Base-by-base conservation (phyloP, 768 basidiomycete genomes). In the Tylopilus sp. region DNA sequence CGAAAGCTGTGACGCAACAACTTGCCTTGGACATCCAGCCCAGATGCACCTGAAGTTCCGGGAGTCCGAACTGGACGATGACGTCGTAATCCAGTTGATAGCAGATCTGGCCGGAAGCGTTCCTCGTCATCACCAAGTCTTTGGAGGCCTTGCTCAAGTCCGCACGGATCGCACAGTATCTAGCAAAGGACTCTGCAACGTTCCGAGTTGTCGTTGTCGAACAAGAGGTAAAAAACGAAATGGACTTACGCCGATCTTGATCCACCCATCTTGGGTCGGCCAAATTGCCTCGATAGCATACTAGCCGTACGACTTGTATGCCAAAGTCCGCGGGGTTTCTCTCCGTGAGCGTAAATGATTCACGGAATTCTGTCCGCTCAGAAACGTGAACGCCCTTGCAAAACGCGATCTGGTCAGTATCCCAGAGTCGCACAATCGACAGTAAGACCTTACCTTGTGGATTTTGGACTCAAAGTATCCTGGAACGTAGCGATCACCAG, bases 71-170 rank as follows among this genome's bases (percentile, higher is more conserved):
- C 1, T 26, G 38, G 21, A 55, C 12, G 26, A 51, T 49, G 13
- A 59, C 40, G 20, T 58, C 30, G 23, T 59, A 59, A 28, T 57
- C 40, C 4, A 57, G 31, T 35, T 49, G 21, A 28, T 59, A 59
- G 49, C 44, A 55, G 2, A 26, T n/a, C 21, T 28, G 33, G 8
- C 50, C 57, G 1, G 21, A 40, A 13, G 22, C 2, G 1, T 23
- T 23, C 35, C 17, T 48, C 22, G 30, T 31, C 31, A 5, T 3
- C n/a, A 42, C 22, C 20, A 55, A 18, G 31, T 52, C 50, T 4
- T 42, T 38, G 1, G 13, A 4, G 15, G 33, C 33, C 15, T 35
- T 35, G 33, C 33, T 35, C 13, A 35, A 6, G 15, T 35, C 33
- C 36, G 2, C 52, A 2, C 2, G 20, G 44, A 59, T 41, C 6